Percentiles rank a stretch among this genome's conserved stretches.
These are phyloP conservation scores for Stagonosporopsis tanaceti DNA, from an alignment of 2,329 filamentous ascomycete species.

Conservation along the genomic window DNA sequence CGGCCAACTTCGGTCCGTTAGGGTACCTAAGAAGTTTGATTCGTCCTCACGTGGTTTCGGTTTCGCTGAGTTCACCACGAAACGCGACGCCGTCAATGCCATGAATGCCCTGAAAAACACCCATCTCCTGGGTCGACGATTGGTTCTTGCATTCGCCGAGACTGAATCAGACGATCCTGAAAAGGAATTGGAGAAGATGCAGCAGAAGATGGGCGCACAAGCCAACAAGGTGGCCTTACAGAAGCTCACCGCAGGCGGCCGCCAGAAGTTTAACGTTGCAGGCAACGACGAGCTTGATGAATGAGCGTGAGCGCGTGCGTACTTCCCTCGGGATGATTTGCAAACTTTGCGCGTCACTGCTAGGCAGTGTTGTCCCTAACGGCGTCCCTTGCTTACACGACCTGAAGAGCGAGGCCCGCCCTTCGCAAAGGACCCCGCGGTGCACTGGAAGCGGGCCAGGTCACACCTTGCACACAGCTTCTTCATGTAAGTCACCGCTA, in stretches of 20 bases:
- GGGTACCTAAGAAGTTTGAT: constrained; percentile 95
- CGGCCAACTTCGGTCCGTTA: constrained; percentile 89
- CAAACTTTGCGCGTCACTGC: constrained; percentile 40
- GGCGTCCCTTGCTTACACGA: constrained; percentile 45
- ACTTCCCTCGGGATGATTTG: constrained; percentile 40
- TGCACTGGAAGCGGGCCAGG: constrained; percentile 45
- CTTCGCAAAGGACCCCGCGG: constrained; percentile 31
- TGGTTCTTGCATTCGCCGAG: constrained; percentile 91
- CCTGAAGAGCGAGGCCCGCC: constrained; percentile 43
- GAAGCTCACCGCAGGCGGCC: constrained; percentile 81
- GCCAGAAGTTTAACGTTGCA: constrained; percentile 88
- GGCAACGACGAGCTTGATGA: constrained; percentile 66
- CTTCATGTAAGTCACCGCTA: constrained; percentile 43
- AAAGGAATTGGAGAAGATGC: constrained; percentile 95
- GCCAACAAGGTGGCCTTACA: constrained; percentile 90
- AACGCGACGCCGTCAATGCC: constrained; percentile 88
- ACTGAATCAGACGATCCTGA: constrained; percentile 90
- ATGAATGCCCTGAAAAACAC: constrained; percentile 91
- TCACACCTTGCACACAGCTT: constrained; percentile 39
- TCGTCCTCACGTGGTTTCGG: constrained; percentile 89
- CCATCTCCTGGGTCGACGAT: constrained; percentile 85
- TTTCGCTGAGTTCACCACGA: constrained; percentile 93
- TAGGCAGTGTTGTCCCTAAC: constrained; percentile 35
- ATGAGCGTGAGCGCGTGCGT: constrained; percentile 43
- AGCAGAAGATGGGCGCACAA: constrained; percentile 91